These are phyloP conservation scores for Phalaenopsis hybrid DNA, from an alignment of 116 monocot species.

Conservation along the genomic window DNA sequence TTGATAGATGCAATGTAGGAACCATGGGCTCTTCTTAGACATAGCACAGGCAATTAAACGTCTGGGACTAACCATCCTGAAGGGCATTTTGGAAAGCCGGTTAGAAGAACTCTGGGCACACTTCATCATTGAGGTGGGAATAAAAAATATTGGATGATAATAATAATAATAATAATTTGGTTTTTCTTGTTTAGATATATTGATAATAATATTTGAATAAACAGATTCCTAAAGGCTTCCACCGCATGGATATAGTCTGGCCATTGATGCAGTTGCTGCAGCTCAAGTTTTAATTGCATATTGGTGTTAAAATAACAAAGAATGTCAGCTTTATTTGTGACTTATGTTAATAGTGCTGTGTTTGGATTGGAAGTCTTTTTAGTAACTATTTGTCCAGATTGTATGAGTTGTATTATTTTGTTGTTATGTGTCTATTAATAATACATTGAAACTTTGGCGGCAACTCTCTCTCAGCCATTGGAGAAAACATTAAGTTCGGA, in stretches of 20 bases:
- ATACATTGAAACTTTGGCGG: too few species aligned
- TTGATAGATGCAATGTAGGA: not conserved
- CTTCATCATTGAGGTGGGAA: not conserved
- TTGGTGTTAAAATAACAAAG: too few species aligned
- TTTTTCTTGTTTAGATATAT: too few species aligned
- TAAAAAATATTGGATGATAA: not conserved
- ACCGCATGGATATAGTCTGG: not conserved
- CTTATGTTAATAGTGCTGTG: too few species aligned
- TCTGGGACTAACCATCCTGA: not conserved
- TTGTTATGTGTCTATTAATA: too few species aligned
- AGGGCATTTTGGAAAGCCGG: not conserved
- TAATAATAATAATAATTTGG: too few species aligned
- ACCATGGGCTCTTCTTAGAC: not conserved
- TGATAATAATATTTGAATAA: not conserved
- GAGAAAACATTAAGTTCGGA: too few species aligned
- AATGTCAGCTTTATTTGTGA: too few species aligned
- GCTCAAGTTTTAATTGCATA: not conserved
- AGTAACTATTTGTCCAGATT: too few species aligned
- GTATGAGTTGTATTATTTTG: too few species aligned
- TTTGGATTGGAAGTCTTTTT: too few species aligned
- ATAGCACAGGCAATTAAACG: slow-evolving; percentile 1
- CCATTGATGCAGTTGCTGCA: not conserved
- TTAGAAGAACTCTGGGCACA: not conserved
- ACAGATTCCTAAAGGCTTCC: not conserved
- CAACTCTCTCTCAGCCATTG: too few species aligned